Evolutionary conservation across 2,329 filamentous ascomycete genomes (phyloP), one percentile per base, ranked within the genome.

Genomic region (Venturia asperata): DNA sequence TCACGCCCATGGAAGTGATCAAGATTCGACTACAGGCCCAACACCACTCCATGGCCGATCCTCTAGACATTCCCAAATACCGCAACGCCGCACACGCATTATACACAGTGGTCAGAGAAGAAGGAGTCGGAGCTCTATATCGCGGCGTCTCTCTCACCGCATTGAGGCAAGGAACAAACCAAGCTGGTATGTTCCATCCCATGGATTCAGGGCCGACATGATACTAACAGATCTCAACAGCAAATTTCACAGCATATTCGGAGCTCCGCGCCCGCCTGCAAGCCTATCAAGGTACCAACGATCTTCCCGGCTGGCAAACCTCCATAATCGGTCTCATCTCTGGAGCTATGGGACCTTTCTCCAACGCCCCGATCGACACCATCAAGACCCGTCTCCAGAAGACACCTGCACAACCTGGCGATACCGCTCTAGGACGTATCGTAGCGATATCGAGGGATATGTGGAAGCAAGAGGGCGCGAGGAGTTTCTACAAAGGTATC

Each of bases 401-500:
- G 79, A 94, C 87, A 63, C 91, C 91, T 0, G 92, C 90, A 3
- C 84, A 89, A 77, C 84, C 87, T 5, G 92, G 93, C 19, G 88
- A 92, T 73, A 90, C 87, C 60, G 93, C 94, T 15, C 77, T 95
- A 70, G 83, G 85, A 66, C 83, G 94, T 67, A 97, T 99, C 71
- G 81, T 84, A 39, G 75, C 78, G 49, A 99, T 99, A 71, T 87
- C 90, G 63, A 77, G 74, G 62, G 76, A 79, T 52, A 81, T 82
- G 79, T 81, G 79, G 77, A 91, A 89, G 73, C 90, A 96, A 80
- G 94, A 99, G 79, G 94, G 94, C 43, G 82, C 93, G 70, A 87
- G 91, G 72, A 94, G 94, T 61, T 99, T 99, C 79, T 99, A 96
- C 83, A 97, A 97, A 84, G 94, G 94, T 72, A 99, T 99, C 78